These are phyloP conservation scores for Coemansia sp. DNA, from an alignment of 192 early-diverging fungal species.

Conservation along the genomic window DNA sequence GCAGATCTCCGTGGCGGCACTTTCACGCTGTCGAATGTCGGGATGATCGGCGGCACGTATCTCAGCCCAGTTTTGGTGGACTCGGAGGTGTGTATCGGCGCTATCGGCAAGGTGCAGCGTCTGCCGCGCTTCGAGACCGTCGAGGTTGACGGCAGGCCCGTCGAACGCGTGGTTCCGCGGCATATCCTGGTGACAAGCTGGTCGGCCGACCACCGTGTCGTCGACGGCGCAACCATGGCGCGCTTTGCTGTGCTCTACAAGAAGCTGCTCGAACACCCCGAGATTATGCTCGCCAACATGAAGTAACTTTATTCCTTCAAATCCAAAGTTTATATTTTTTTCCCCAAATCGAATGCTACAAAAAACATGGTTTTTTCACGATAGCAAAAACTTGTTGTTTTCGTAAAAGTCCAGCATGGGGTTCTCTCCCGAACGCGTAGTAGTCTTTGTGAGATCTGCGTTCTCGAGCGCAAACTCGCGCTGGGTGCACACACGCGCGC, in stretches of 20 bases:
- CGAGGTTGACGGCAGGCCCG: slow-evolving; percentile 32
- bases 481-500: slow-evolving; percentile 60
- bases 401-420: slow-evolving; percentile 95
- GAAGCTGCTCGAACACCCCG: slow-evolving; percentile 80
- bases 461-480: slow-evolving; percentile 75
- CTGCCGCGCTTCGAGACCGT: slow-evolving; percentile 72
- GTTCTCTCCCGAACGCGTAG: slow-evolving; percentile 85
- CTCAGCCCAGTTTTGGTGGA: slow-evolving; percentile 87
- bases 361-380: too few relatives aligned
- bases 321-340: too few relatives aligned
- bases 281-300: slow-evolving; percentile 66
- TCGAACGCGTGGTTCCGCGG: slow-evolving; percentile 71
- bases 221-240: slow-evolving; percentile 95
- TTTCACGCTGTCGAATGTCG: slow-evolving; percentile 92
- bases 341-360: too few relatives aligned
- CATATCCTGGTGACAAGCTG: slow-evolving; percentile 80
- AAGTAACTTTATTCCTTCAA: slow-evolving; percentile 17
- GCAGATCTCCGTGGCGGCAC: slow-evolving; percentile 82
- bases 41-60: slow-evolving; percentile 89
- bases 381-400: slow-evolving; percentile 72
- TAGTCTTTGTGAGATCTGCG: slow-evolving; percentile 71
- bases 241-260: slow-evolving; percentile 88
- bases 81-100: slow-evolving; percentile 86
- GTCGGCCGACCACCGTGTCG: slow-evolving; percentile 94
- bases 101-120: slow-evolving; percentile 79